These are phyloP conservation scores for Inga laurina DNA, from an alignment of 306 rosid species.

Conservation along the genomic window DNA sequence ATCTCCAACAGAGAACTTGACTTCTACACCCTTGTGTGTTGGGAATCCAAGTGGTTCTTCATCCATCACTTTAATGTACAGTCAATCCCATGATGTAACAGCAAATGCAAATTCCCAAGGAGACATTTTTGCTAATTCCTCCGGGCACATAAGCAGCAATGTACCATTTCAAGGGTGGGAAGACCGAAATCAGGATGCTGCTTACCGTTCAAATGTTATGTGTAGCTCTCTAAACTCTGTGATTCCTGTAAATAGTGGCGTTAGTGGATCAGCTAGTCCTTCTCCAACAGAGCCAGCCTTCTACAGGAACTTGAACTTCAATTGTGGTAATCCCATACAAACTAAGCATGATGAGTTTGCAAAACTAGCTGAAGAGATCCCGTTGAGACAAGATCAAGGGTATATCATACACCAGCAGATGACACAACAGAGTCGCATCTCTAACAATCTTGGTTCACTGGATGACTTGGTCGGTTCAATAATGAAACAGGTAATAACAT, in stretches of 20 bases:
- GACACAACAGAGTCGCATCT: slow-evolving; percentile 44
- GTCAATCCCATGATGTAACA: slow-evolving; percentile 46
- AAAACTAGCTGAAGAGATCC: slow-evolving; percentile 41
- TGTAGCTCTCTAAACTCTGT: slow-evolving; percentile 48
- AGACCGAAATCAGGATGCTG: slow-evolving; percentile 51
- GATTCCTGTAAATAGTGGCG: slow-evolving; percentile 47
- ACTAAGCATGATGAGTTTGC: slow-evolving; percentile 46
- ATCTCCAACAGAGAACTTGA: slow-evolving; percentile 35
- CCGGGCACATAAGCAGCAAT: slow-evolving; percentile 41
- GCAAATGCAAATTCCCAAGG: slow-evolving; percentile 46
- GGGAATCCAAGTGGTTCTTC: slow-evolving; percentile 40
- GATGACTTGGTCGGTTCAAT: slow-evolving; percentile 71
- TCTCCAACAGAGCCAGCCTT: slow-evolving; percentile 36
- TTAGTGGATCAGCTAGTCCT: slow-evolving; percentile 44
- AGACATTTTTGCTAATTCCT: slow-evolving; percentile 32
- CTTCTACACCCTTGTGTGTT: background rate
- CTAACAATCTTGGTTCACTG: slow-evolving; percentile 68
- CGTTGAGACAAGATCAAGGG: slow-evolving; percentile 43
- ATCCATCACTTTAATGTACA: slow-evolving; percentile 44
- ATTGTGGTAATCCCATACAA: slow-evolving; percentile 45
- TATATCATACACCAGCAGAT: slow-evolving; percentile 53
- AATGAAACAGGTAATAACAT: slow-evolving; percentile 71
- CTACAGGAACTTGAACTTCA: slow-evolving; percentile 46
- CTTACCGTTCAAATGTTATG: slow-evolving; percentile 38
- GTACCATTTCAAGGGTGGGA: slow-evolving; percentile 65